Evolutionary conservation across 192 early-diverging fungal species (phyloP).

Genomic region (Helicostylum pulchrum): DNA sequence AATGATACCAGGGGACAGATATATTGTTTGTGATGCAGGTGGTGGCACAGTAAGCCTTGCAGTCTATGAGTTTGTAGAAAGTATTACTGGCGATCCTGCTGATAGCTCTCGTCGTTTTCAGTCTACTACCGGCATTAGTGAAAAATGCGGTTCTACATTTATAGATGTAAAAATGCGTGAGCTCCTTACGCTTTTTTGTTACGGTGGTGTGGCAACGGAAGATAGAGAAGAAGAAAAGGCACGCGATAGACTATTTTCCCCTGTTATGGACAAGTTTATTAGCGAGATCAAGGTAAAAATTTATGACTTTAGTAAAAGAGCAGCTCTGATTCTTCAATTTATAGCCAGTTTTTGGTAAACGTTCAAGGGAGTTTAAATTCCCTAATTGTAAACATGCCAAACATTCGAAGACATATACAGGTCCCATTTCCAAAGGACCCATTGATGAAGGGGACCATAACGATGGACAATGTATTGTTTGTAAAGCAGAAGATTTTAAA

Average conservation of each 20-base stretch:
- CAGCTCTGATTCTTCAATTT: too few relatives aligned
- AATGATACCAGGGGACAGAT: not conserved
- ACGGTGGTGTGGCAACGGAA: too few relatives aligned
- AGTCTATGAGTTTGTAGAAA: not conserved
- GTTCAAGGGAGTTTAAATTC: too few relatives aligned
- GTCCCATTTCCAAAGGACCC: too few relatives aligned
- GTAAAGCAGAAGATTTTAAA: too few relatives aligned
- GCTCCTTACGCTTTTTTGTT: not conserved
- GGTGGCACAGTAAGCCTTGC: slow-evolving; percentile 12
- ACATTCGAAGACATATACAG: not conserved
- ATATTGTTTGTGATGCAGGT: slow-evolving; percentile 15
- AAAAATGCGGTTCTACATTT: not conserved
- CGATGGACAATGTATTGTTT: not conserved
- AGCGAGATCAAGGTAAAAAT: not conserved
- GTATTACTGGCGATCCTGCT: not conserved
- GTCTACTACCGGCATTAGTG: not conserved
- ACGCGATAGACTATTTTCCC: not conserved
- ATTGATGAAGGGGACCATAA: not conserved
- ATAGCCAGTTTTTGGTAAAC: too few relatives aligned
- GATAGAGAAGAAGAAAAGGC: not conserved
- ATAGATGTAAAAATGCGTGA: not conserved
- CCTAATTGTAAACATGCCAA: not conserved
- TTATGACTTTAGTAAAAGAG: too few relatives aligned
- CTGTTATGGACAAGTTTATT: not conserved
- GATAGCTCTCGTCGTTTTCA: not conserved